phyloP scores from a whole-genome alignment of 2,329 filamentous ascomycete species.

The Xylariaceae sp. region DNA sequence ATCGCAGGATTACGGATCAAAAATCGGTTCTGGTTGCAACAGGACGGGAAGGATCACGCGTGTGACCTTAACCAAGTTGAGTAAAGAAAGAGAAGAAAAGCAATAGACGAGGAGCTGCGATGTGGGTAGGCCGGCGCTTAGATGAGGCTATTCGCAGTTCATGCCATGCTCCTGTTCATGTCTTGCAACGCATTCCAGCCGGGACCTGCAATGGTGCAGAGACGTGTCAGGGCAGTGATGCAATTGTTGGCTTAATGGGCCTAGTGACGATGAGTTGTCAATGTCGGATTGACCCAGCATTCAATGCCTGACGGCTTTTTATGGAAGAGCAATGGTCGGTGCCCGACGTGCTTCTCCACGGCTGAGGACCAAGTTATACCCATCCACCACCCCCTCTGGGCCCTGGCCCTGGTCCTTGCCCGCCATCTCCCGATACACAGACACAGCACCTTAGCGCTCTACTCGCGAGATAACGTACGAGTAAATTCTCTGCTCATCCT shows the following conservation, averaged over 20 bases:
- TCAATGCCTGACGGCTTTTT: constrained; percentile 22
- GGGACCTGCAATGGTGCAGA: constrained; percentile 19
- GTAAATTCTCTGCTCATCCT: constrained; percentile 19
- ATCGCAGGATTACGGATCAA: constrained; percentile 16
- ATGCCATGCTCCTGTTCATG: constrained; percentile 25
- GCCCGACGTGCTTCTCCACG: constrained; percentile 23
- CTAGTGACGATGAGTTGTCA: constrained; percentile 19
- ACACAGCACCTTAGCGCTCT: constrained; percentile 4
- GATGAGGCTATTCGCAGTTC: constrained; percentile 33
- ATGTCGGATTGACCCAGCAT: constrained; percentile 19
- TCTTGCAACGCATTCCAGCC: constrained; percentile 12
- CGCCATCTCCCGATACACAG: constrained; percentile 12
- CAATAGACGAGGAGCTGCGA: constrained; percentile 18
- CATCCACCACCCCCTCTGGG: constrained; percentile 16
- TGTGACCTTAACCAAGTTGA: constrained; percentile 11
- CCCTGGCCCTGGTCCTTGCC: constrained; percentile 16
- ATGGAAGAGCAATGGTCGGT: constrained; percentile 24
- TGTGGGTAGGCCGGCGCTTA: constrained; percentile 25
- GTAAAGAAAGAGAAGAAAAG: constrained; percentile 15
- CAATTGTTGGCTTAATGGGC: constrained; percentile 16
- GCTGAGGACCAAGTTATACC: constrained; percentile 31
- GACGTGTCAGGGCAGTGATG: constrained; percentile 21
- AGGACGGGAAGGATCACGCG: constrained; percentile 8
- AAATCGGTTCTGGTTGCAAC: constrained; percentile 13
- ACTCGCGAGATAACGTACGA: too few species aligned